Percentiles rank a stretch among this genome's conserved stretches.
Evolutionary conservation across 1,284 basidiomycete genomes (phyloP).

Genomic region (Butyriboletus appendiculatus): DNA sequence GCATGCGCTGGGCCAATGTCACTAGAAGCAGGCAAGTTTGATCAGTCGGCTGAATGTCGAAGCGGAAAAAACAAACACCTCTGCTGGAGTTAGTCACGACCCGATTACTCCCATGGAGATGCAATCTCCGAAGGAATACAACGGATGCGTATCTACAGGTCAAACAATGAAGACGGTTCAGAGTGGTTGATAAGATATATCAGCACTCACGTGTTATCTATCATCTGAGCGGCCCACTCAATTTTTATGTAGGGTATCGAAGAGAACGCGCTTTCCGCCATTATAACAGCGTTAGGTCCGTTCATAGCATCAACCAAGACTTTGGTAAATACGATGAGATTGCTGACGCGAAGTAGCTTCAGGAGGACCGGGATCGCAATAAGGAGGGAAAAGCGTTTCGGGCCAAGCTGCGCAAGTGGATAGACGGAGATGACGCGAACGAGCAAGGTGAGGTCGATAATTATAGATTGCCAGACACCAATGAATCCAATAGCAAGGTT

Average conservation of each 20-base stretch:
- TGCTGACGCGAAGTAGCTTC: conserved; percentile 18
- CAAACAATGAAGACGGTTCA: not conserved
- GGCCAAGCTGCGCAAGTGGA: conserved; percentile 7
- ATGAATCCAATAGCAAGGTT: conserved; percentile 21
- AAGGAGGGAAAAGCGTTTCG: conserved; percentile 7
- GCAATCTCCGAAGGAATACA: conserved; percentile 22
- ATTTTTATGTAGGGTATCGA: conserved; percentile 28
- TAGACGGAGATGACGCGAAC: conserved; percentile 27
- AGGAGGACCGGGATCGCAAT: conserved; percentile 13
- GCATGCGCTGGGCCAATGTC: conserved; percentile 17
- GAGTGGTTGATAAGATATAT: not conserved
- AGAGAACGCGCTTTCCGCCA: not conserved
- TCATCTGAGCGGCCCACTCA: conserved; percentile 30
- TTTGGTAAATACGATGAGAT: conserved; percentile 15
- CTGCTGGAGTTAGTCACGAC: not conserved
- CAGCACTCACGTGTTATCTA: conserved; percentile 30
- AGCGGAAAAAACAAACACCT: not conserved
- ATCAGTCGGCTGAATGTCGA: not conserved
- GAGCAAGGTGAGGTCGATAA: conserved; percentile 30
- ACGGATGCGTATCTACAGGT: conserved; percentile 19
- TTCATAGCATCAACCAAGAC: conserved; percentile 8
- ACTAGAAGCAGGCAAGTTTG: conserved; percentile 4
- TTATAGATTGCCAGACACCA: conserved; percentile 24
- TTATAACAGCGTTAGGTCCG: not conserved
- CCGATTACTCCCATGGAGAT: not conserved